Percentiles rank a stretch among this genome's conserved stretches.
phyloP scores from a whole-genome alignment of 352 stramenopile genomes.

The Phytophthora boehmeriae region DNA sequence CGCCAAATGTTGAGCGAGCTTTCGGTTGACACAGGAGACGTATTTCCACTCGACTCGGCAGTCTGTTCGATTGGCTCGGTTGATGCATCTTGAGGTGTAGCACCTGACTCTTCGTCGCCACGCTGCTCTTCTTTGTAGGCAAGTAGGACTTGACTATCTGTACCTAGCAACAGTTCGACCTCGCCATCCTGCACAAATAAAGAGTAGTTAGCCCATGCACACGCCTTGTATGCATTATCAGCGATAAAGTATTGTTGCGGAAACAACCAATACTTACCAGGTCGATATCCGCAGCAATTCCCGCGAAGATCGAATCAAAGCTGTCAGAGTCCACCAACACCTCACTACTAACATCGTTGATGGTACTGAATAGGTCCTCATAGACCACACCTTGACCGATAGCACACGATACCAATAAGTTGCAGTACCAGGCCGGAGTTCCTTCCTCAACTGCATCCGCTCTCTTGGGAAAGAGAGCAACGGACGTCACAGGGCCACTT shows the following conservation, averaged over 20 bases:
- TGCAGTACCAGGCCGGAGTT: slow-evolving; percentile 34
- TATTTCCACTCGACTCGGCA: slow-evolving; percentile 1
- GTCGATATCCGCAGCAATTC: slow-evolving; percentile 59
- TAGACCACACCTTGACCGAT: slow-evolving; percentile 65
- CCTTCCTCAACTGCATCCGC: neutral
- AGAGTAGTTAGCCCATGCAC: neutral
- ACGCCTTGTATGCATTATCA: neutral
- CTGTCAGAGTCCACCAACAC: slow-evolving; percentile 51
- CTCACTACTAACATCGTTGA: slow-evolving; percentile 21
- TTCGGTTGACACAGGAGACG: slow-evolving; percentile 16
- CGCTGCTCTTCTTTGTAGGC: slow-evolving; percentile 49
- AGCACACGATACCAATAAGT: slow-evolving; percentile 66
- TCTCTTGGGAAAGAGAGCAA: slow-evolving; percentile 54
- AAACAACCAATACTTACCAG: slow-evolving; percentile 47
- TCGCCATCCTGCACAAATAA: slow-evolving; percentile 51
- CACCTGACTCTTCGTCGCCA: neutral
- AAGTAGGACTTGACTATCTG: slow-evolving; percentile 58
- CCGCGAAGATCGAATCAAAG: slow-evolving; percentile 72
- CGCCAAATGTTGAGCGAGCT: slow-evolving; percentile 40
- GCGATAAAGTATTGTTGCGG: neutral
- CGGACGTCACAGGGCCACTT: slow-evolving; percentile 63
- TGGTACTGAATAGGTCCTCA: slow-evolving; percentile 50
- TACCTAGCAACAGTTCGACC: slow-evolving; percentile 65
- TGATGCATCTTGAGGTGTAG: neutral
- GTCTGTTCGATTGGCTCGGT: slow-evolving; percentile 5